Evolutionary conservation across 2,329 filamentous ascomycete genomes (phyloP).

Genomic region (Fusarium chlamydosporum): DNA sequence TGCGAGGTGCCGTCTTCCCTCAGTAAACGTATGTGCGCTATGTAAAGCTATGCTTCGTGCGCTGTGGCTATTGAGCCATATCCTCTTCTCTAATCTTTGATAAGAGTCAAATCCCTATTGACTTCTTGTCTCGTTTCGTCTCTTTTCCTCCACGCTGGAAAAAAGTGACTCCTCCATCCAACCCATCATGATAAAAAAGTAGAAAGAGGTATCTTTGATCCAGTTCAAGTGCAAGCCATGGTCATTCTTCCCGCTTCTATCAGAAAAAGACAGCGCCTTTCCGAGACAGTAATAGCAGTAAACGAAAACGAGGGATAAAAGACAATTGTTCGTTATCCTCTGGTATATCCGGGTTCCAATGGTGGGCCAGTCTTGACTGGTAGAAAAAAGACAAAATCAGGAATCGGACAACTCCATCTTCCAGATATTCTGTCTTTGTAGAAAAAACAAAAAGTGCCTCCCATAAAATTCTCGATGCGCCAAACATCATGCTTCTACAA

Average conservation of each 20-base stretch:
- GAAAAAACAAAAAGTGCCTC: slow-evolving; percentile 31
- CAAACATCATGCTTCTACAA: slow-evolving; percentile 52
- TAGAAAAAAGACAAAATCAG: slow-evolving; percentile 21
- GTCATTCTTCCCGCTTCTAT: slow-evolving; percentile 48
- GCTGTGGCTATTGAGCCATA: slow-evolving; percentile 42
- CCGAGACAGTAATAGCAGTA: slow-evolving; percentile 28
- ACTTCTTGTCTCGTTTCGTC: slow-evolving; percentile 2
- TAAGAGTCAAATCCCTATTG: slow-evolving; percentile 17
- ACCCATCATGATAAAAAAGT: slow-evolving; percentile 36
- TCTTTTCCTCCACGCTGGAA: slow-evolving; percentile 17
- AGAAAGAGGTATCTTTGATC: slow-evolving; percentile 43
- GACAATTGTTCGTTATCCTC: slow-evolving; percentile 39
- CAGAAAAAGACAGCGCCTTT: slow-evolving; percentile 45
- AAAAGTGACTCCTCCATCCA: slow-evolving; percentile 9
- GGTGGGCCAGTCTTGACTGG: slow-evolving; percentile 18
- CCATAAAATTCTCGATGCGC: slow-evolving; percentile 46
- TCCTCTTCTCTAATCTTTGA: slow-evolving; percentile 40
- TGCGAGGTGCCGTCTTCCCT: slow-evolving; percentile 43
- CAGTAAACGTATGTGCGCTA: slow-evolving; percentile 44
- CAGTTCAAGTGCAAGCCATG: slow-evolving; percentile 43
- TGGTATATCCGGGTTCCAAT: slow-evolving; percentile 20
- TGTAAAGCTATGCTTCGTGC: slow-evolving; percentile 17
- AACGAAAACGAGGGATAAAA: slow-evolving; percentile 23
- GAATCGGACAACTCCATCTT: slow-evolving; percentile 42
- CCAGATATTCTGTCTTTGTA: slow-evolving; percentile 35